Evolutionary conservation across 2,329 filamentous ascomycete genomes (phyloP).

Genomic region (Paracorniculantispora psalliotae): DNA sequence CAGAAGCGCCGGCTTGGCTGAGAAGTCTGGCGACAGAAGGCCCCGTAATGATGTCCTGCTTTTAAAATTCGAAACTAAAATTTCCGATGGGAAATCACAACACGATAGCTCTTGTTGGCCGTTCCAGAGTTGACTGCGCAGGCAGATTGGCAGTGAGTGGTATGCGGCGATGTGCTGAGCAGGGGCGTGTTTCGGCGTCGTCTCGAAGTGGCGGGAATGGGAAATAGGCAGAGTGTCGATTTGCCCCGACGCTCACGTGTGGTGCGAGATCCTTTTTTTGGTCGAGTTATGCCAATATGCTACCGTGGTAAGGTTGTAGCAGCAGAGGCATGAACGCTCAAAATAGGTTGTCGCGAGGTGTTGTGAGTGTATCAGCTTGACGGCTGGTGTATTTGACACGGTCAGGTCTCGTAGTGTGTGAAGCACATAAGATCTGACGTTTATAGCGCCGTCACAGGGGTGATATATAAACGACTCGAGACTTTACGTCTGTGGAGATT

Average conservation of each 20-base stretch:
- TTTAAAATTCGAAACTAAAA: slow-evolving; percentile 4
- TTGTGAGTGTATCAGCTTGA: background rate
- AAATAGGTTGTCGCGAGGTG: background rate
- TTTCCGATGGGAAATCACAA: slow-evolving; percentile 3
- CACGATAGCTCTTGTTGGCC: background rate
- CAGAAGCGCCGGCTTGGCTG: slow-evolving; percentile 7
- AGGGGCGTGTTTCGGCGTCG: slow-evolving; percentile 13
- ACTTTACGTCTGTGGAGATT: slow-evolving; percentile 7
- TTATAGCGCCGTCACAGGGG: slow-evolving; percentile 11
- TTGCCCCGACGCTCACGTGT: background rate
- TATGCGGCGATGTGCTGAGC: slow-evolving; percentile 9
- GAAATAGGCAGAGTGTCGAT: slow-evolving; percentile 2
- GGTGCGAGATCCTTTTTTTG: background rate
- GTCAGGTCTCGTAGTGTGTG: background rate
- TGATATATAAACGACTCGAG: slow-evolving; percentile 14
- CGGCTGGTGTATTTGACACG: background rate
- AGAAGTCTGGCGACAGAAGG: background rate
- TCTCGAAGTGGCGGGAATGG: slow-evolving; percentile 11
- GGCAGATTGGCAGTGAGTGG: background rate
- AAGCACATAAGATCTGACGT: slow-evolving; percentile 15
- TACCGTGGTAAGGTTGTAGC: background rate
- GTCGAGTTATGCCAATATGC: background rate
- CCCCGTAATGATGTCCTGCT: background rate
- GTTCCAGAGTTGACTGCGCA: background rate
- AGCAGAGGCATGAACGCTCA: slow-evolving; percentile 1